A percentile compares a stretch with the other conserved stretches of the same genome.
Evolutionary conservation across 164 flowering plant genomes (phyloP).

Genomic region (Sextonia rubra): DNA sequence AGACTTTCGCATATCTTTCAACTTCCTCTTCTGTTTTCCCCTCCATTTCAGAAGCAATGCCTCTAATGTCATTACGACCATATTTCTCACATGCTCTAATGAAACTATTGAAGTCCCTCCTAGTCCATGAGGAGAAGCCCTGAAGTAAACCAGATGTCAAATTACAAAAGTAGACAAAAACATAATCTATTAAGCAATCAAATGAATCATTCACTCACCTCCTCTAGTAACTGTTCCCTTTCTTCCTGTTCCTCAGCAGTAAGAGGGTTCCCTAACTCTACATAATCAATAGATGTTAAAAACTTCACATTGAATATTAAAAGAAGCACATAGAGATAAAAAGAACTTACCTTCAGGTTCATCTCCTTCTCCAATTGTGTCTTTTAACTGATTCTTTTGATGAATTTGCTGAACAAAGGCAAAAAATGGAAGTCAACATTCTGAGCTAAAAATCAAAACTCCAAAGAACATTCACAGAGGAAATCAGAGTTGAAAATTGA

Average conservation of each 20-base stretch:
- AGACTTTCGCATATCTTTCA: slow-evolving; percentile 88
- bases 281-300: slow-evolving; percentile 8
- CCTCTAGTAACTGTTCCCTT: slow-evolving; percentile 79
- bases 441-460: background rate
- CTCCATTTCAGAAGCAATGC: slow-evolving; percentile 92
- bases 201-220: slow-evolving; percentile 37
- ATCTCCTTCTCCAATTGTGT: slow-evolving; percentile 77
- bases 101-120: slow-evolving; percentile 94
- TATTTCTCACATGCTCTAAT: slow-evolving; percentile 98
- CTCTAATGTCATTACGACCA: slow-evolving; percentile 80
- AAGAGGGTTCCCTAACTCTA: slow-evolving; percentile 72
- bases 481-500: background rate
- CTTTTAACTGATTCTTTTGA: slow-evolving; percentile 86
- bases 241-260: slow-evolving; percentile 96
- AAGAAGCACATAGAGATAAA: background rate
- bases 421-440: background rate
- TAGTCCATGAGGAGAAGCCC: slow-evolving; percentile 97
- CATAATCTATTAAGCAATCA: background rate
- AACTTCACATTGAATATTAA: background rate
- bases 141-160: slow-evolving; percentile 14
- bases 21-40: slow-evolving; percentile 95
- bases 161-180: background rate
- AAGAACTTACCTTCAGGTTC: slow-evolving; percentile 75
- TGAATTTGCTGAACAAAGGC: slow-evolving; percentile 54
- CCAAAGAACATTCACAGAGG: background rate